Evolutionary conservation across 2,329 filamentous ascomycete species (phyloP).

Genomic region (Fusarium tjaetaba): DNA sequence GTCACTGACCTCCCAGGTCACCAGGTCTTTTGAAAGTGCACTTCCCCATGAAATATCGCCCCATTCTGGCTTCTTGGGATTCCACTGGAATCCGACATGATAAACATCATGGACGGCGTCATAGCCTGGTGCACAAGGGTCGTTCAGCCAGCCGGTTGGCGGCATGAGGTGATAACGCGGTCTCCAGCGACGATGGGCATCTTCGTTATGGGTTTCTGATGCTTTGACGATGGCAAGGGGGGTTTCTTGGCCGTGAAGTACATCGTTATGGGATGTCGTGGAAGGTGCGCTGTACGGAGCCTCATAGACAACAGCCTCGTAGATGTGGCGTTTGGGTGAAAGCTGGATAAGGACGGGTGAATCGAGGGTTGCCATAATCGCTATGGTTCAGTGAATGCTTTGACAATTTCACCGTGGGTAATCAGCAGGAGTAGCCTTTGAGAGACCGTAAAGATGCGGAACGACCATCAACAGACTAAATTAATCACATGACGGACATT

Average conservation of each 20-base stretch:
- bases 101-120: not conserved
- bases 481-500: not conserved
- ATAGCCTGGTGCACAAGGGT: not conserved
- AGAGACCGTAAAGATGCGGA: not conserved
- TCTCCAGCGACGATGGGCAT: not conserved
- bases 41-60: not conserved
- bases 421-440: not conserved
- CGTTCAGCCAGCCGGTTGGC: not conserved
- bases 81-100: not conserved
- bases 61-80: not conserved
- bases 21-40: not conserved
- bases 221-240: not conserved
- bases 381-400: not conserved
- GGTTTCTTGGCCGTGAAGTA: not conserved
- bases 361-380: not conserved
- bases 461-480: not conserved
- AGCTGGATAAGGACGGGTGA: not conserved
- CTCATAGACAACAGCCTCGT: not conserved
- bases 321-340: not conserved
- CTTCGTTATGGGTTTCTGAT: not conserved
- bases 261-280: not conserved
- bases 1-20: not conserved
- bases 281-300: not conserved
- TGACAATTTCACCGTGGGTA: not conserved
- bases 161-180: not conserved